Evolutionary conservation across 306 rosid species (phyloP).

Genomic region (Luffa aegyptiaca): DNA sequence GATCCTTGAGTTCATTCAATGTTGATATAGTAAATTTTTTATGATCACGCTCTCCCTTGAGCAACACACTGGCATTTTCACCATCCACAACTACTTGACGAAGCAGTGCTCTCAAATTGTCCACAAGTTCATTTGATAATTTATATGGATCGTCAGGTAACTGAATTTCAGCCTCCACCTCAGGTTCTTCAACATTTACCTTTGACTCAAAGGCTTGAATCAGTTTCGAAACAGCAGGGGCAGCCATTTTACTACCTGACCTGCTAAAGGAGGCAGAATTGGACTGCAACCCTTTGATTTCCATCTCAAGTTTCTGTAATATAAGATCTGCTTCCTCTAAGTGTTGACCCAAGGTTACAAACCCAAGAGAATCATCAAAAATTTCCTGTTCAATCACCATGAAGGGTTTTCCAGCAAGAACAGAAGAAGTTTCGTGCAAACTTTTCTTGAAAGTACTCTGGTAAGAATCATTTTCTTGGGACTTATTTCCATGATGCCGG

Average conservation of each 20-base stretch:
- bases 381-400: slow-evolving; percentile 30
- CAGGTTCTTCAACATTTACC: slow-evolving; percentile 44
- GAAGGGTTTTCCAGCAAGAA: slow-evolving; percentile 17
- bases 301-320: slow-evolving; percentile 53
- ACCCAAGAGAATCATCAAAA: slow-evolving; percentile 39
- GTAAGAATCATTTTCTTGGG: slow-evolving; percentile 24
- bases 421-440: slow-evolving; percentile 15
- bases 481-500: slow-evolving; percentile 26
- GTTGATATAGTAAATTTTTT: slow-evolving; percentile 35
- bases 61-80: slow-evolving; percentile 36
- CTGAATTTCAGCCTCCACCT: slow-evolving; percentile 34
- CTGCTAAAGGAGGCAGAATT: slow-evolving; percentile 30
- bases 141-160: slow-evolving; percentile 33
- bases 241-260: slow-evolving; percentile 32
- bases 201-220: slow-evolving; percentile 85
- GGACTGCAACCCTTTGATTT: slow-evolving; percentile 36
- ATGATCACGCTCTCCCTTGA: slow-evolving; percentile 51
- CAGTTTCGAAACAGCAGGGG: slow-evolving; percentile 62
- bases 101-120: slow-evolving; percentile 46
- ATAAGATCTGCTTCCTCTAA: slow-evolving; percentile 48
- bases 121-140: slow-evolving; percentile 35
- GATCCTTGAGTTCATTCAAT: slow-evolving; percentile 33
- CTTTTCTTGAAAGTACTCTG: slow-evolving; percentile 22
- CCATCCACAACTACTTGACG: slow-evolving; percentile 46
- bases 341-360: slow-evolving; percentile 36